Percentiles rank a stretch among this genome's conserved stretches.
Evolutionary conservation across 306 rosid species (phyloP).

Genomic region (Trichosanthes truncata): DNA sequence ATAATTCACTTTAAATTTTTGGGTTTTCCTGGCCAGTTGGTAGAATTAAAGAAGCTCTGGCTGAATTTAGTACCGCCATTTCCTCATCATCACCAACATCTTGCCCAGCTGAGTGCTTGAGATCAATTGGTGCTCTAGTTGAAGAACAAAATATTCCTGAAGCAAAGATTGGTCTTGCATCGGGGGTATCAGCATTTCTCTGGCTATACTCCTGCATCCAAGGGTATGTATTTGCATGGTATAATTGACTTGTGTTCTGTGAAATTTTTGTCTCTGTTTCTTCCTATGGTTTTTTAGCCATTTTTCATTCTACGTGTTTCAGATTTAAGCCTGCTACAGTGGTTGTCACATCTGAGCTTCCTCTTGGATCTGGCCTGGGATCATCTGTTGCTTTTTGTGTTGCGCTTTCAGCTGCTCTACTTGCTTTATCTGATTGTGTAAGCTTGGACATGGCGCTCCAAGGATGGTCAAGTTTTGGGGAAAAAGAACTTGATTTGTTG

Average conservation of each 20-base stretch:
- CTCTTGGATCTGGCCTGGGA: constrained; percentile 83
- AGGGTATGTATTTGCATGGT: constrained; percentile 30
- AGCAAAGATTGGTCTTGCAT: constrained; percentile 44
- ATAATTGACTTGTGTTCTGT: background rate
- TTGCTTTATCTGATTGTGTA: constrained; percentile 50
- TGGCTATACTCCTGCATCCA: constrained; percentile 76
- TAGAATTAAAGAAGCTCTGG: constrained; percentile 42
- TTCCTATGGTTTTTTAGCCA: constrained; percentile 3
- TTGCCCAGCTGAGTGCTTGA: constrained; percentile 47
- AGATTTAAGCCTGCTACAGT: constrained; percentile 92
- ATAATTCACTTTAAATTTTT: background rate
- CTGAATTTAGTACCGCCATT: constrained; percentile 20
- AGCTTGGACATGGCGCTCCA: constrained; percentile 40
- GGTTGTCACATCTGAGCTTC: constrained; percentile 69
- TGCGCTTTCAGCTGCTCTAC: constrained; percentile 63
- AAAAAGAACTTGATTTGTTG: constrained; percentile 57
- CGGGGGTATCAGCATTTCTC: constrained; percentile 78
- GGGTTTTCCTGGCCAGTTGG: constrained; percentile 62
- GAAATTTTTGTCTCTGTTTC: background rate
- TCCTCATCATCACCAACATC: constrained; percentile 33
- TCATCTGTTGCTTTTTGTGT: constrained; percentile 81
- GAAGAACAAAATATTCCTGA: constrained; percentile 61
- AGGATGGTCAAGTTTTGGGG: constrained; percentile 59
- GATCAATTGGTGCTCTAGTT: constrained; percentile 52
- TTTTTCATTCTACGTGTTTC: constrained; percentile 9